A percentile compares a stretch with the other conserved stretches of the same genome.
These are phyloP conservation scores for Suillus fuscotomentosus DNA, from an alignment of 768 basidiomycete genomes.

Conservation along the genomic window DNA sequence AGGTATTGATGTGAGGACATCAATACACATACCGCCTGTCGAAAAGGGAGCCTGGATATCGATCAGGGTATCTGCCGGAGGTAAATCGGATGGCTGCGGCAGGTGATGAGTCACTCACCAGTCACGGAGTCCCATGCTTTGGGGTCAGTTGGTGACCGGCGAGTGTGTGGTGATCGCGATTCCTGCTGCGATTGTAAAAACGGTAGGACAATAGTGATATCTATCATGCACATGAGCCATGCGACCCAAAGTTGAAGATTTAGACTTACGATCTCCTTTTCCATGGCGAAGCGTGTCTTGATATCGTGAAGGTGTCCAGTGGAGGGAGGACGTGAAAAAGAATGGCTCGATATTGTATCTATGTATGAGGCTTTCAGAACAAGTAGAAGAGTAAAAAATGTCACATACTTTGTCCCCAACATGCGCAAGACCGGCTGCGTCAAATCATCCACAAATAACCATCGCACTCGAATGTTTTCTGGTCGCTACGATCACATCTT, in stretches of 20 bases:
- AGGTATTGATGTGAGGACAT: background rate
- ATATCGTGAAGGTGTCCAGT: constrained; percentile 32
- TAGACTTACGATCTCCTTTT: constrained; percentile 30
- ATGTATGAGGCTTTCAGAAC: background rate
- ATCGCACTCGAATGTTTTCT: constrained; percentile 17
- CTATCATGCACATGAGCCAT: background rate
- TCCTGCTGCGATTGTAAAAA: background rate
- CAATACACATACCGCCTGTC: background rate
- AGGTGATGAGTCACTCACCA: background rate
- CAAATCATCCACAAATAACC: constrained; percentile 28
- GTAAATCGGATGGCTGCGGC: background rate
- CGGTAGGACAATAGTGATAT: constrained; percentile 3
- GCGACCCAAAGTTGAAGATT: constrained; percentile 8
- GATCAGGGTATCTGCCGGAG: background rate
- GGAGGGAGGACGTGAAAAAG: constrained; percentile 32
- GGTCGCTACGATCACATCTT: constrained; percentile 11
- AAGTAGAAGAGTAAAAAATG: background rate
- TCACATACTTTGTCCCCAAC: constrained; percentile 27
- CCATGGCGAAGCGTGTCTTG: constrained; percentile 22
- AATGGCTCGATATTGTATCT: constrained; percentile 35
- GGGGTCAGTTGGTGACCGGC: no score
- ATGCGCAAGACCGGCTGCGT: constrained; percentile 29
- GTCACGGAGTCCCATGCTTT: no score
- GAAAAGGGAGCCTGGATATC: background rate
- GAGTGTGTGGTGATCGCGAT: no score